Evolutionary conservation across 345 rosid species (phyloP), one percentile per base, ranked within the genome.

Genomic region (Eucalyptus tenuipes): DNA sequence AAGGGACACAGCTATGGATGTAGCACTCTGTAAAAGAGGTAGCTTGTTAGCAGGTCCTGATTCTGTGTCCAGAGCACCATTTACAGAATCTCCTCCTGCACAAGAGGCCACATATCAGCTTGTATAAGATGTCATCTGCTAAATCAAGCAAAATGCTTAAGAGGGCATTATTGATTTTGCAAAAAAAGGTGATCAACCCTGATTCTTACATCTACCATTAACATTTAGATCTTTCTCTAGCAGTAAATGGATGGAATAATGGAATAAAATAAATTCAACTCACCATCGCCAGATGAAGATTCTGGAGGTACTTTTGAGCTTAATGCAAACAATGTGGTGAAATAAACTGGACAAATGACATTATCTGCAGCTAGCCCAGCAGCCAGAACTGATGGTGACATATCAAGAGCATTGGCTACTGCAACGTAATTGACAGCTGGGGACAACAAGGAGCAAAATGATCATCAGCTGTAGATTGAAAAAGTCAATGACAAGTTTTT

Each of bases 301-400:
- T 97, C 99, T 0, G 95, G 89, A 86, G 97, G 98, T 89, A 96
- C 92, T 89, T 92, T 96, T 50, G 99, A 91, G 53, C 95, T 97
- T 87, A 97, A 89, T 33, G 98, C 99, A 92, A 97, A 97, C 90
- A 96, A 90, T 80, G 97, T 85, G 5, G 94, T 93, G 90, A 97
- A 96, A 89, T 96, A 96, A 12, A 96, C 91, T 25, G 98, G 99
- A 89, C 96, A 96, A 57, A 97, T 96, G 86, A 97, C 97, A 94
- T 95, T 97, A 92, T 96, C 99, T 68, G 99, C 99, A 89, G 99
- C 99, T 49, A 96, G 91, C 75, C 98, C 98, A 87, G 97, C 93
- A 10, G 96, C 96, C 88, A 96, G 91, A 86, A 96, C 95, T 13
- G 99, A 96, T 85, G 98, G 92, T 64, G 98, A 92, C 81, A 94